Evolutionary conservation across 2,329 filamentous ascomycete species (phyloP).

Genomic region (Purpureocillium lavendulum): DNA sequence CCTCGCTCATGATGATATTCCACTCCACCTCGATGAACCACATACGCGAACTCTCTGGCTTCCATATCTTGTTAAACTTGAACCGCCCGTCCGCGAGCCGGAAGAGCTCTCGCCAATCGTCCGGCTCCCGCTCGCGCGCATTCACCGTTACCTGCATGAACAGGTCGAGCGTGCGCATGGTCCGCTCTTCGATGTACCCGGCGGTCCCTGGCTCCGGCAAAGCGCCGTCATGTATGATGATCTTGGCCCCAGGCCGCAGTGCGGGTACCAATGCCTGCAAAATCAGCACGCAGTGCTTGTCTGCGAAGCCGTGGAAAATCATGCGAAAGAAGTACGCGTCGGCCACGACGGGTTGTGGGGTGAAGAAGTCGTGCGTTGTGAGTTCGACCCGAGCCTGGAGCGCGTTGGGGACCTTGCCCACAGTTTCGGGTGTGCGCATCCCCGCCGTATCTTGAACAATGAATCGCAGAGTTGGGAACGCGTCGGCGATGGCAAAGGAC

Average conservation of each 20-base stretch:
- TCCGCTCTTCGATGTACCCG: constrained; percentile 25
- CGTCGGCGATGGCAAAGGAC: constrained; percentile 11
- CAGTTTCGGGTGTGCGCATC: constrained; percentile 26
- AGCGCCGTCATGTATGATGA: constrained; percentile 29
- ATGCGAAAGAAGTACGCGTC: constrained; percentile 46
- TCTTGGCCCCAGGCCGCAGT: constrained; percentile 36
- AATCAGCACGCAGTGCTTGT: constrained; percentile 34
- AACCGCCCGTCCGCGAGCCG: constrained; percentile 26
- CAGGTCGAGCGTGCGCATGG: constrained; percentile 33
- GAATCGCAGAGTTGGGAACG: constrained; percentile 23
- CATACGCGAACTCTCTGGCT: constrained; percentile 16
- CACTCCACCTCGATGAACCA: constrained; percentile 29
- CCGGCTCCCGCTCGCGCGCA: constrained; percentile 33
- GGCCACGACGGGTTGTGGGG: constrained; percentile 37
- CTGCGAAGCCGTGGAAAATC: constrained; percentile 49
- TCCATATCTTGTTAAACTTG: constrained; percentile 21
- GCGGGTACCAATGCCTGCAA: constrained; percentile 37
- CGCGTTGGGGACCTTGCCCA: constrained; percentile 19
- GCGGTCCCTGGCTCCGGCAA: constrained; percentile 21
- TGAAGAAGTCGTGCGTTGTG: constrained; percentile 44
- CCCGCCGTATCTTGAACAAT: constrained; percentile 40
- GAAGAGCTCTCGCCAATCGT: constrained; percentile 35
- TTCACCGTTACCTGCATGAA: constrained; percentile 39
- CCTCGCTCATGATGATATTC: too few relatives aligned
- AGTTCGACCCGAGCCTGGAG: constrained; percentile 26